phyloP scores from a whole-genome alignment of 2,329 filamentous ascomycete species.

The Plenodomus biglobosus region DNA sequence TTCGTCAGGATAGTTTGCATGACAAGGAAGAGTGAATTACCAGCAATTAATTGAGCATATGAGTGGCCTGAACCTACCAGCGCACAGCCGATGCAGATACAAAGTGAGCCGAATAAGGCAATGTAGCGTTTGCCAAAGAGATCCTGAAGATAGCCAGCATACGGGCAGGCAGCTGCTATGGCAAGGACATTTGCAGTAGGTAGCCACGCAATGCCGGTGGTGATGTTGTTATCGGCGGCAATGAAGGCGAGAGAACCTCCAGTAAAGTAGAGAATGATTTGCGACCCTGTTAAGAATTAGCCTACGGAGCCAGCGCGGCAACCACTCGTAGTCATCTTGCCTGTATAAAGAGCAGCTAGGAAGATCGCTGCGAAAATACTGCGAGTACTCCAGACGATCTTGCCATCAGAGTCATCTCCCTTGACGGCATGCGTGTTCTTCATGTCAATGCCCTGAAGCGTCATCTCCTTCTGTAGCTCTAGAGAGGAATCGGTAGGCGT shows the following conservation, averaged over 20 bases:
- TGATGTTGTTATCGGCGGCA: slow-evolving; percentile 26
- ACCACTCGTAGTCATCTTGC: neutral
- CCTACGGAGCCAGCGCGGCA: neutral
- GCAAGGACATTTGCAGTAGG: slow-evolving; percentile 42
- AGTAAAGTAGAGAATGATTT: slow-evolving; percentile 40
- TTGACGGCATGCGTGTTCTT: slow-evolving; percentile 41
- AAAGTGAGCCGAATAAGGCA: slow-evolving; percentile 35
- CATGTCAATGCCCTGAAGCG: slow-evolving; percentile 38
- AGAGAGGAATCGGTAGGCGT: slow-evolving; percentile 24
- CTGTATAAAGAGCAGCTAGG: slow-evolving; percentile 44
- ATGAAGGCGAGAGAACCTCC: slow-evolving; percentile 39
- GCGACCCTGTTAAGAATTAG: slow-evolving; percentile 26
- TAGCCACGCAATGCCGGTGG: slow-evolving; percentile 33
- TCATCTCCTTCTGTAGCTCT: slow-evolving; percentile 28
- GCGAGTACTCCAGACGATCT: slow-evolving; percentile 40
- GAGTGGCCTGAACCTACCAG: slow-evolving; percentile 33
- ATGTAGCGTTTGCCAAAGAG: slow-evolving; percentile 42
- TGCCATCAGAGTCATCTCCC: slow-evolving; percentile 47
- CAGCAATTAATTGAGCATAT: slow-evolving; percentile 39
- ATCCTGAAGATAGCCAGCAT: slow-evolving; percentile 42
- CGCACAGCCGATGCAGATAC: slow-evolving; percentile 34
- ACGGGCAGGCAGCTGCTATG: slow-evolving; percentile 38
- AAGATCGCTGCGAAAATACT: slow-evolving; percentile 42
- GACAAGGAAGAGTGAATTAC: slow-evolving; percentile 32
- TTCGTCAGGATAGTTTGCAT: too few relatives aligned